These are phyloP conservation scores for Pezicula neosporulosa DNA, from an alignment of 2,329 filamentous ascomycete species.

Conservation along the genomic window DNA sequence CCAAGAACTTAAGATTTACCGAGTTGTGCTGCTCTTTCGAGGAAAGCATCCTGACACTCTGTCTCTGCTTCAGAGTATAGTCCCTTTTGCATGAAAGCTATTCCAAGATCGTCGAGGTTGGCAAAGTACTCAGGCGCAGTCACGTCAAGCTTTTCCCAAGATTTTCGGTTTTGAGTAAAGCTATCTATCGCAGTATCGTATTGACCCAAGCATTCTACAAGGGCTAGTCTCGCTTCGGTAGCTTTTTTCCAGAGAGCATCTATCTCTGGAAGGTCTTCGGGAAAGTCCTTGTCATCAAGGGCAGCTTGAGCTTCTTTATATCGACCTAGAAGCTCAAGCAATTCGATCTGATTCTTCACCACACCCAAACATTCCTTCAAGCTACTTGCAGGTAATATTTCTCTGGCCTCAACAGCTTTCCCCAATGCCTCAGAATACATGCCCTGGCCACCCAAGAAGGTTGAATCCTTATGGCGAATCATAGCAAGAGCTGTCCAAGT, in stretches of 20 bases:
- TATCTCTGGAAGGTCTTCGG: slow-evolving; percentile 9
- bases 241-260: slow-evolving; percentile 20
- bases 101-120: slow-evolving; percentile 13
- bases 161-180: slow-evolving; percentile 11
- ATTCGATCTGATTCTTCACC: slow-evolving; percentile 15
- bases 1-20: too few species aligned
- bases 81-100: slow-evolving; percentile 16
- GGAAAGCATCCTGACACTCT: slow-evolving; percentile 16
- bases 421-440: slow-evolving; percentile 17
- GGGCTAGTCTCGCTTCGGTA: slow-evolving; percentile 17
- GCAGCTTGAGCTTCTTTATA: slow-evolving; percentile 18
- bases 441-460: slow-evolving; percentile 16
- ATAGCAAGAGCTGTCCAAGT: slow-evolving; percentile 14
- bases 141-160: slow-evolving; percentile 5
- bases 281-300: slow-evolving; percentile 9
- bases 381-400: slow-evolving; percentile 16
- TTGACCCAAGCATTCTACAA: slow-evolving; percentile 16
- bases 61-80: slow-evolving; percentile 14
- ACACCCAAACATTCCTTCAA: slow-evolving; percentile 13
- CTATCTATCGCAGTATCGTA: slow-evolving; percentile 14
- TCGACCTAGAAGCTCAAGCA: slow-evolving; percentile 16
- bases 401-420: slow-evolving; percentile 16
- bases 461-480: slow-evolving; percentile 19
- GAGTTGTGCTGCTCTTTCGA: slow-evolving; percentile 12
- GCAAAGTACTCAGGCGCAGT: slow-evolving; percentile 7